Conservation (phyloP, 2,329 filamentous ascomycete genomes). For the Colletotrichum karsti region DNA sequence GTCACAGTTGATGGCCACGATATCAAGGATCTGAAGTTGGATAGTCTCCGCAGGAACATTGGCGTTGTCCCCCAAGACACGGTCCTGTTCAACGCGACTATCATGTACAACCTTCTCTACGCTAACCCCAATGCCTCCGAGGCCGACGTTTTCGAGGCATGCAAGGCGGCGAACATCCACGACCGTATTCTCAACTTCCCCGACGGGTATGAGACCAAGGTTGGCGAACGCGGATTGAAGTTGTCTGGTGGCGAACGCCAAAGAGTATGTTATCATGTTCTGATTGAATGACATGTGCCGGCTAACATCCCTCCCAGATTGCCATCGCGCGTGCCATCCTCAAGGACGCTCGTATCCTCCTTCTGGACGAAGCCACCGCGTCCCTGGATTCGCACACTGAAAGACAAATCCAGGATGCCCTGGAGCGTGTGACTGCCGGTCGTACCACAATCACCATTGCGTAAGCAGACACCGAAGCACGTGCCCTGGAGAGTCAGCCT, state of each 20-base stretch:
- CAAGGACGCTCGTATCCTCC: conserved; percentile 74
- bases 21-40: conserved; percentile 49
- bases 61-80: conserved; percentile 56
- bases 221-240: conserved; percentile 61
- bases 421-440: conserved; percentile 54
- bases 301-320: conserved; percentile 37
- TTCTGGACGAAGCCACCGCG: conserved; percentile 78
- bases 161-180: conserved; percentile 62
- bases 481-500: not conserved
- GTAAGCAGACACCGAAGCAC: conserved; percentile 34
- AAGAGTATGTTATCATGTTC: conserved; percentile 45
- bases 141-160: conserved; percentile 59
- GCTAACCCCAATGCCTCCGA: conserved; percentile 57
- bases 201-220: conserved; percentile 61
- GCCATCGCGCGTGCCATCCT: conserved; percentile 72
- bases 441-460: conserved; percentile 63
- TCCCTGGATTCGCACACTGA: conserved; percentile 72
- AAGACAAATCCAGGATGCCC: conserved; percentile 63
- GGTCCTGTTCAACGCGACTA: conserved; percentile 60
- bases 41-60: conserved; percentile 49
- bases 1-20: conserved; percentile 56
- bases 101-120: conserved; percentile 65
- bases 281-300: not conserved
- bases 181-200: conserved; percentile 62
- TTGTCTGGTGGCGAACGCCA: conserved; percentile 70